These are phyloP conservation scores for Globisporangium recalcitrans DNA, from an alignment of 352 stramenopile genomes.

Conservation along the genomic window DNA sequence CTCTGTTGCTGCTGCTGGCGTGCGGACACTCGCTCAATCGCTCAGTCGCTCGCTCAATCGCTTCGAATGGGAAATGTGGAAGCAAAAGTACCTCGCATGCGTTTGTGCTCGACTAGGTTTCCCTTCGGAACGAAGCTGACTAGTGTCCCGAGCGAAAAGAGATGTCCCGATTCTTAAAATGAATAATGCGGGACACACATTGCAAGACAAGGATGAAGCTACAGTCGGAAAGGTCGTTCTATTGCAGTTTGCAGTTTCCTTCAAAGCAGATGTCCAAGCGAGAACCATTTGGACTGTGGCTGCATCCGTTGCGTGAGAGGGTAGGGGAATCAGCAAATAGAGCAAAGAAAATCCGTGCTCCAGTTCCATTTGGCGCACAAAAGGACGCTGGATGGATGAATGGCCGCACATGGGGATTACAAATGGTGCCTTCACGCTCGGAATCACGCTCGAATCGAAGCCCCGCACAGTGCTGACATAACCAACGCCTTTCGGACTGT, in stretches of 20 bases:
- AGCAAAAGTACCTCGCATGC: slow-evolving; percentile 16
- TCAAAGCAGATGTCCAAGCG: too few relatives aligned
- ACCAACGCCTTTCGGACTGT: neutral
- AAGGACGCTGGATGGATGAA: neutral
- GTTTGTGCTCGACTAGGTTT: slow-evolving; percentile 11
- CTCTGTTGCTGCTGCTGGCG: neutral
- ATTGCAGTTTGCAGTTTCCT: too few relatives aligned
- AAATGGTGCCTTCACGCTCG: neutral
- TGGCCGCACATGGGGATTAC: neutral
- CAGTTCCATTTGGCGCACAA: neutral
- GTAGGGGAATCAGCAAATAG: neutral
- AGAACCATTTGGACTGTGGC: neutral
- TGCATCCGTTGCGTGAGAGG: neutral
- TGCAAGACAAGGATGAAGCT: slow-evolving; percentile 3
- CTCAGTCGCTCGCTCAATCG: neutral
- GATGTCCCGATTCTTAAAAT: too few relatives aligned
- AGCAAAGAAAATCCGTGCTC: neutral
- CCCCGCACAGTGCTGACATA: neutral
- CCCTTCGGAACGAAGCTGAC: slow-evolving; percentile 22
- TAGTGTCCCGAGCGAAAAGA: slow-evolving; percentile 17
- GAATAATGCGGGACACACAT: too few relatives aligned
- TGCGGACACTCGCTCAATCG: neutral
- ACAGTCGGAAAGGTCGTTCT: neutral
- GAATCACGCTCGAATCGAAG: neutral
- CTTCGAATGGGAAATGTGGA: slow-evolving; percentile 14